phyloP scores from a whole-genome alignment of 1,284 basidiomycete species.

The Termitomyces sp. region DNA sequence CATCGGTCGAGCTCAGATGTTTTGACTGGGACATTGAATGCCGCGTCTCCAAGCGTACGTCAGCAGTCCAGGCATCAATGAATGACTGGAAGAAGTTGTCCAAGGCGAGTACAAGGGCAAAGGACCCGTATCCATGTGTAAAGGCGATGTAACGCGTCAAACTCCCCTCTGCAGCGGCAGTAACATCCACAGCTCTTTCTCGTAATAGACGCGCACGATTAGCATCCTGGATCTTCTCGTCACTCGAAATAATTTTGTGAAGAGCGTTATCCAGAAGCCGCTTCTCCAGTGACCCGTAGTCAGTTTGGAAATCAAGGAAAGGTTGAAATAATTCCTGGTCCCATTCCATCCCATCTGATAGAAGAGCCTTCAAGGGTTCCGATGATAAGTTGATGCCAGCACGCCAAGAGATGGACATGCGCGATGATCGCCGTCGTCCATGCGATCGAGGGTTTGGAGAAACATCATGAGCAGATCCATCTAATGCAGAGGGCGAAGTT shows the following conservation, averaged over 20 bases:
- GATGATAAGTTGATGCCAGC: conserved; percentile 35
- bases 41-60: conserved; percentile 41
- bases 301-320: conserved; percentile 83
- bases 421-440: conserved; percentile 50
- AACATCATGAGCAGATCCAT: conserved; percentile 6
- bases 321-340: conserved; percentile 88
- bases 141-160: conserved; percentile 70
- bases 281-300: conserved; percentile 75
- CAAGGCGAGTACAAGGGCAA: conserved; percentile 68
- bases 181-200: conserved; percentile 68
- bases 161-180: conserved; percentile 76
- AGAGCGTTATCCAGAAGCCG: conserved; percentile 61
- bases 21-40: conserved; percentile 27
- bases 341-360: conserved; percentile 61
- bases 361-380: conserved; percentile 27
- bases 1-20: conserved; percentile 43
- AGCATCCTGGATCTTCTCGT: conserved; percentile 33
- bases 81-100: conserved; percentile 69
- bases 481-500: conserved; percentile 5
- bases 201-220: conserved; percentile 65
- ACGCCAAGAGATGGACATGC: conserved; percentile 72
- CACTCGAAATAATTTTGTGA: conserved; percentile 36
- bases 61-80: conserved; percentile 57
- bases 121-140: conserved; percentile 82
- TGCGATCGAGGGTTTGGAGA: conserved; percentile 17